Evolutionary conservation across 257 asterid species (phyloP).

Genomic region (Nemophila menziesii): DNA sequence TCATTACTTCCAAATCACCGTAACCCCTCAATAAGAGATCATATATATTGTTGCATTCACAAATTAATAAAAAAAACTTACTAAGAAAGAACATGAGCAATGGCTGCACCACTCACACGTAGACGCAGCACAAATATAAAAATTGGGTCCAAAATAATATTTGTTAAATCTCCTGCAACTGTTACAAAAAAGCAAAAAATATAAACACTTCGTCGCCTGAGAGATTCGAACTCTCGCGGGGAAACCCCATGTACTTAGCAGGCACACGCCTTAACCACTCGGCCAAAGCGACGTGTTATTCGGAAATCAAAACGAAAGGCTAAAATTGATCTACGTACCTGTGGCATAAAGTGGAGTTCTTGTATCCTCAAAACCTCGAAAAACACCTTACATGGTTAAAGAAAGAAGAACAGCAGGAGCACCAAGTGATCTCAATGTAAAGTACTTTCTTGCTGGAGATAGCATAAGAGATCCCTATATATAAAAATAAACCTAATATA

Average conservation of each 20-base stretch:
- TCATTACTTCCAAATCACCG: too few species aligned
- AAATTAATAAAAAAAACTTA: constrained; percentile 21
- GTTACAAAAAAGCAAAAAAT: constrained; percentile 1
- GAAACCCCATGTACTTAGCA: constrained; percentile 86
- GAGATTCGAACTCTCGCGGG: constrained; percentile 99
- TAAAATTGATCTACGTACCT: constrained; percentile 15
- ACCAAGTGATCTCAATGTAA: constrained; percentile 39
- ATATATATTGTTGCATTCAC: too few species aligned
- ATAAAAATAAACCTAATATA: constrained; percentile 3
- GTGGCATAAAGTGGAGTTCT: constrained; percentile 39
- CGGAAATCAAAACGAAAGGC: background rate
- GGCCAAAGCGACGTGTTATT: constrained; percentile 40
- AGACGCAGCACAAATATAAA: constrained; percentile 27
- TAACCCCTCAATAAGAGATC: too few species aligned
- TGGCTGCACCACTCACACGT: constrained; percentile 48
- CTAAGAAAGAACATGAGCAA: constrained; percentile 46
- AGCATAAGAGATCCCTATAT: constrained; percentile 40
- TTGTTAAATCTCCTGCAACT: constrained; percentile 40
- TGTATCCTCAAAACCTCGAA: constrained; percentile 46
- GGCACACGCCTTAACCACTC: constrained; percentile 63
- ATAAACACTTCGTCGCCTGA: constrained; percentile 61
- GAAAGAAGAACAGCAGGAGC: constrained; percentile 55
- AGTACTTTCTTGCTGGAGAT: constrained; percentile 29
- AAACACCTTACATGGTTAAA: constrained; percentile 45
- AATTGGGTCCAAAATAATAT: too few species aligned